Evolutionary conservation across 2,329 filamentous ascomycete genomes (phyloP), one percentile per base, ranked within the genome.

Genomic region (Colletotrichum tropicale): DNA sequence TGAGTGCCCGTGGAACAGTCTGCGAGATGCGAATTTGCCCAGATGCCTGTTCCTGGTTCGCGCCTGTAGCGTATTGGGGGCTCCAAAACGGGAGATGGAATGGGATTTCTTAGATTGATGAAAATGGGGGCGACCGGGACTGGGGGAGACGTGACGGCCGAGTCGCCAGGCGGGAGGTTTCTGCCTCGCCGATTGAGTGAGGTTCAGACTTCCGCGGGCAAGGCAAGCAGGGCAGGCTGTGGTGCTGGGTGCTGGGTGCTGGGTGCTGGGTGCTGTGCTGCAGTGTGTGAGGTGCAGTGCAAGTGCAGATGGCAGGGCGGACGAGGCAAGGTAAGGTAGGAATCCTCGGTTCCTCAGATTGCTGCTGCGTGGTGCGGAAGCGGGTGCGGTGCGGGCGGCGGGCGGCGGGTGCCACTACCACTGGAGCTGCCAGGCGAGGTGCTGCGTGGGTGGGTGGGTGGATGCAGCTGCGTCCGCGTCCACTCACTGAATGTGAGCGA

Each of bases 331-430:
- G 36, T 38, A 38, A 38, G 36, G 30, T 32, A 64, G 61, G 61
- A 64, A 64, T 64, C 32, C 61, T 66, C 60, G 60, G 60, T 61
- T 65, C 28, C 30, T 71, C 36, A 65, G 55, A 65, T 32, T 62
- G 60, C 66, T 66, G 43, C n/a, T 60, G 61, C 61, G 67, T 36
- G 67, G 71, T 61, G 34, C 67, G 67, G 67, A 66, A 71, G 72
- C 72, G 72, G 72, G 72, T 66, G 61, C 36, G 61, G 66, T 70
- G 66, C 71, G 71, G 66, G 71, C 66, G 71, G 71, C 60, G 43
- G 67, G 43, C 43, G 43, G 43, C 43, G 43, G 43, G 43, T 52
- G 43, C 43, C 43, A 52, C 43, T 52, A n/a, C n/a, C n/a, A 52
- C 43, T 52, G 43, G 56, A 18, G 60, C 36, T 70, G 60, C 58